These are phyloP conservation scores for Aspergillus piperis DNA, from an alignment of 2,329 filamentous ascomycete genomes.

Conservation along the genomic window DNA sequence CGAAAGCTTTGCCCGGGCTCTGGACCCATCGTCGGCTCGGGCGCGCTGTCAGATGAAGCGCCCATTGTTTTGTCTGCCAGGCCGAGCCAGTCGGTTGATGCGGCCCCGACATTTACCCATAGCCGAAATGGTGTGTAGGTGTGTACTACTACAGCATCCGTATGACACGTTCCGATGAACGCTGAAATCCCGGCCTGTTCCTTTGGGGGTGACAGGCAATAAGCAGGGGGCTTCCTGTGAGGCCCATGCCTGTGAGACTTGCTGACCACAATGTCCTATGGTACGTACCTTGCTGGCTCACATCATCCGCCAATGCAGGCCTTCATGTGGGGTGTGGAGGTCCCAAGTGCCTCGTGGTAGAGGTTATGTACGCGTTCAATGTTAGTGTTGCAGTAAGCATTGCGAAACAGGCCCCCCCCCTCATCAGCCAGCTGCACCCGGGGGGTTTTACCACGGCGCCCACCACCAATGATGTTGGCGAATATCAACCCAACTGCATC, in stretches of 20 bases:
- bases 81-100: background rate
- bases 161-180: background rate
- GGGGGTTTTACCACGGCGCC: background rate
- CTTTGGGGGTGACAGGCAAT: background rate
- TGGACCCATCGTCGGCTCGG: background rate
- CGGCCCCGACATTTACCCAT: background rate
- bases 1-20: background rate
- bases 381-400: slow-evolving; percentile 3
- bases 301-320: slow-evolving; percentile 9
- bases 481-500: slow-evolving; percentile 3
- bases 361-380: background rate
- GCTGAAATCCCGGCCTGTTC: background rate
- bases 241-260: background rate
- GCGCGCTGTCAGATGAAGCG: background rate
- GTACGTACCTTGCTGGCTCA: slow-evolving; percentile 18
- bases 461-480: slow-evolving; percentile 4
- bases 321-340: background rate
- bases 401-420: background rate
- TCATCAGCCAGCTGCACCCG: slow-evolving; percentile 2
- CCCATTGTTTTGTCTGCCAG: background rate
- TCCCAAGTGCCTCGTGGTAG: slow-evolving; percentile 4
- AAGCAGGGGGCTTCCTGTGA: background rate
- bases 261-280: slow-evolving; percentile 5
- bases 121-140: slow-evolving; percentile 9
- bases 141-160: background rate